phyloP scores from a whole-genome alignment of 2,329 filamentous ascomycete genomes.

The Colletotrichum magnum region DNA sequence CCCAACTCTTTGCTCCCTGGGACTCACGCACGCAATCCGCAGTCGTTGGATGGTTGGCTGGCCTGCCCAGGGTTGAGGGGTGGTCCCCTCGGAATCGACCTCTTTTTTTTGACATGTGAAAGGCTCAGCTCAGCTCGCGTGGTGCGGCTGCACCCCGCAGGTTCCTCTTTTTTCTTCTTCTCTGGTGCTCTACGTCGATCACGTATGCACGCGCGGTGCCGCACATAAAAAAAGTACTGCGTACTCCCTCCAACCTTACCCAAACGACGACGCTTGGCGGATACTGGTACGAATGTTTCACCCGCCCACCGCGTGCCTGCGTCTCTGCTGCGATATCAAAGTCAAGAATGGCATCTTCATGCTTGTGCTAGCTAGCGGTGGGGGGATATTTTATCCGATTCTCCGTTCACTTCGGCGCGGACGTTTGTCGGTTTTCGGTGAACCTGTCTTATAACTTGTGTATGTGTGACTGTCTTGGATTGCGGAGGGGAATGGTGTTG shows the following conservation, averaged over 20 bases:
- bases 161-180: constrained; percentile 38
- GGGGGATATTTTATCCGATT: neutral
- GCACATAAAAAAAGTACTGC: neutral
- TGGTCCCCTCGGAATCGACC: constrained; percentile 8
- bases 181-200: constrained; percentile 21
- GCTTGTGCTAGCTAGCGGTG: constrained; percentile 1
- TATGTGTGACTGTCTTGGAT: neutral
- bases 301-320: constrained; percentile 26
- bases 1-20: constrained; percentile 39
- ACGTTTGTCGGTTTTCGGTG: neutral
- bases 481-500: neutral
- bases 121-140: constrained; percentile 31
- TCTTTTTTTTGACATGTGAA: constrained; percentile 37
- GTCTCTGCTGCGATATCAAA: constrained; percentile 31
- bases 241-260: constrained; percentile 12
- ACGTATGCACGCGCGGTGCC: constrained; percentile 13
- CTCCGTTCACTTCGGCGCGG: neutral
- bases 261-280: constrained; percentile 21
- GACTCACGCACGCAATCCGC: constrained; percentile 28
- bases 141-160: constrained; percentile 38
- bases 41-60: constrained; percentile 24
- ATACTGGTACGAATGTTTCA: constrained; percentile 22
- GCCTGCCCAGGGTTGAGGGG: constrained; percentile 13
- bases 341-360: constrained; percentile 31
- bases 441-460: neutral